Percentiles rank a stretch among this genome's conserved stretches.
phyloP scores from a whole-genome alignment of 2,329 filamentous ascomycete species.

The Phialemoniopsis sp. region DNA sequence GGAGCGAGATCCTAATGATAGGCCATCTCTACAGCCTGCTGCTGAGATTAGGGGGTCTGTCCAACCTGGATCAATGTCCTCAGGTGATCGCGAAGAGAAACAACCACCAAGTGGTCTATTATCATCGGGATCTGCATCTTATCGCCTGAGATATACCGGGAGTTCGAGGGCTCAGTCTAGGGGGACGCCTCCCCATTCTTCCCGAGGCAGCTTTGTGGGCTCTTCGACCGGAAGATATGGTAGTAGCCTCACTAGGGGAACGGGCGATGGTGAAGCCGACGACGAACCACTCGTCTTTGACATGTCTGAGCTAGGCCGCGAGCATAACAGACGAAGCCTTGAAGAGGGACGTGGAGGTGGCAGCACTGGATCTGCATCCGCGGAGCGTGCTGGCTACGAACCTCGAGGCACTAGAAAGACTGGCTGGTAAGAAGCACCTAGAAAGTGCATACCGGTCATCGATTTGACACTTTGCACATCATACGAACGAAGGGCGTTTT shows the following conservation, averaged over 20 bases:
- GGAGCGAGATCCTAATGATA: conserved; percentile 28
- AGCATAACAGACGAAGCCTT: conserved; percentile 48
- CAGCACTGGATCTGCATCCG: conserved; percentile 22
- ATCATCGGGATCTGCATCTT: conserved; percentile 20
- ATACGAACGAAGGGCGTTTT: no score
- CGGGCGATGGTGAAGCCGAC: conserved; percentile 46
- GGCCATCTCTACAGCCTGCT: conserved; percentile 32
- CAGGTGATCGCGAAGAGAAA: background rate
- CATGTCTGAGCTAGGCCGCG: conserved; percentile 65
- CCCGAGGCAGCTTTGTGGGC: conserved; percentile 39
- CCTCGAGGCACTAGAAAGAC: conserved; percentile 26
- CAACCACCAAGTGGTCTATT: conserved; percentile 7
- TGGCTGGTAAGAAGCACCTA: conserved; percentile 25
- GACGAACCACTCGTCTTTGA: conserved; percentile 71
- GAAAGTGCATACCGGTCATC: no score
- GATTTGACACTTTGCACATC: no score
- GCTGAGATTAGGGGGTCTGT: conserved; percentile 27
- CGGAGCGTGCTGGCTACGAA: conserved; percentile 33
- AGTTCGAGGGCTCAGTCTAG: no score
- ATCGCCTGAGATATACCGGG: conserved; percentile 38
- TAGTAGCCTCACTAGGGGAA: conserved; percentile 34
- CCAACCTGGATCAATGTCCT: no score
- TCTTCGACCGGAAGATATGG: conserved; percentile 21
- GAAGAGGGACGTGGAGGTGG: conserved; percentile 44
- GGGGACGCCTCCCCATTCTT: conserved; percentile 35